Evolutionary conservation across 73 alveolate genomes (phyloP).

Genomic region (Tetrahymena elliotti): DNA sequence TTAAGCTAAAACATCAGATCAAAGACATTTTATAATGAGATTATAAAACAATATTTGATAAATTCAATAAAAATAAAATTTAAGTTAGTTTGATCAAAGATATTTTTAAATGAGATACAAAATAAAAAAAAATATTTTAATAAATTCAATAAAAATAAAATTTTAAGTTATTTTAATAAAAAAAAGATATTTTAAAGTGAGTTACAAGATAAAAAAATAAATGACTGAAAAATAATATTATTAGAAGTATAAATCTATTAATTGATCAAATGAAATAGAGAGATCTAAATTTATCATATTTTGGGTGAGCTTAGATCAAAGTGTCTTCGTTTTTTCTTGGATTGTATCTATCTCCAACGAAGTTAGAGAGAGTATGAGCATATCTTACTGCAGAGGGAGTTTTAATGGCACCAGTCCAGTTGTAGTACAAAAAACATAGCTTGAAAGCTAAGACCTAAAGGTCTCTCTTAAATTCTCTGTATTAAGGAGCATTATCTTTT

Average conservation of each 20-base stretch:
- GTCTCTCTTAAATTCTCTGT: conserved; percentile 54
- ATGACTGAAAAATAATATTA: background rate
- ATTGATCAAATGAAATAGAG: background rate
- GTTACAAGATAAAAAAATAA: background rate
- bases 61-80: no score
- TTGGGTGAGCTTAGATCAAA: background rate
- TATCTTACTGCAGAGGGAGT: conserved; percentile 83
- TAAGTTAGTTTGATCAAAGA: no score
- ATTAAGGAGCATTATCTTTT: background rate
- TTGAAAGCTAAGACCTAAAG: conserved; percentile 58
- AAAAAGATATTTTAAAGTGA: no score
- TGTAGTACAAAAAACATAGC: conserved; percentile 84
- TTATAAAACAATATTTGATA: no score
- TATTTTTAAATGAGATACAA: no score
- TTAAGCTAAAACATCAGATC: no score
- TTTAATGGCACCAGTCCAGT: conserved; percentile 87
- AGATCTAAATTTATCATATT: background rate
- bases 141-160: no score
- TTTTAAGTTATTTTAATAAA: no score
- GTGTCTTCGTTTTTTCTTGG: background rate
- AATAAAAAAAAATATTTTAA: no score
- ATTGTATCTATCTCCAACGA: conserved; percentile 64
- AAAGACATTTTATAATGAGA: no score
- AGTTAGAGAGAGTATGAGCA: conserved; percentile 85
- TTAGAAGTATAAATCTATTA: background rate